Conservation (phyloP, 257 asterid genomes). For the Salvia rosmarinus region DNA sequence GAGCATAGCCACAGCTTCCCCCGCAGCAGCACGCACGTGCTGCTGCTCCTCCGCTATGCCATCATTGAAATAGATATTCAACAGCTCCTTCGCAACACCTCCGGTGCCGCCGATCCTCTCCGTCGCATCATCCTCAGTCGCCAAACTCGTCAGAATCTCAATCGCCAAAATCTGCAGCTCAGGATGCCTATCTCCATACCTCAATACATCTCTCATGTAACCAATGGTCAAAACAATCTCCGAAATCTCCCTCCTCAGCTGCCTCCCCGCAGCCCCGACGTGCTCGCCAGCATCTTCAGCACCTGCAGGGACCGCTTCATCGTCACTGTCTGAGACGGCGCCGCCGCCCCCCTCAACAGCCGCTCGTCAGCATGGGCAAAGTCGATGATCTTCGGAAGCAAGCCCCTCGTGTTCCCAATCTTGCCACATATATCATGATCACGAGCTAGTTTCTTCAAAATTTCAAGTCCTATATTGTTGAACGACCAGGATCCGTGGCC, state of each 20-base stretch:
- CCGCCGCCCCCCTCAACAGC: slow-evolving; percentile 43
- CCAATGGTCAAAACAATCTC: slow-evolving; percentile 82
- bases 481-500: slow-evolving; percentile 68
- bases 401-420: slow-evolving; percentile 81
- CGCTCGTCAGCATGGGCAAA: slow-evolving; percentile 75
- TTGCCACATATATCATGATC: slow-evolving; percentile 83
- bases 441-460: slow-evolving; percentile 84
- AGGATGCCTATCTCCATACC: slow-evolving; percentile 71
- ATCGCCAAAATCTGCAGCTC: slow-evolving; percentile 70
- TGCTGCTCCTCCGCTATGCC: slow-evolving; percentile 34
- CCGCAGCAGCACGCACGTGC: slow-evolving; percentile 71
- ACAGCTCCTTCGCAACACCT: slow-evolving; percentile 68
- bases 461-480: slow-evolving; percentile 83
- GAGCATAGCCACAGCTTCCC: slow-evolving; percentile 86
- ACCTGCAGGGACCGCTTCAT: slow-evolving; percentile 80
- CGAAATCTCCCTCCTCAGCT: slow-evolving; percentile 75
- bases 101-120: slow-evolving; percentile 88
- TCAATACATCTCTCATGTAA: slow-evolving; percentile 68
- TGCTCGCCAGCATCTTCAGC: slow-evolving; percentile 73
- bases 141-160: slow-evolving; percentile 67
- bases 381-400: slow-evolving; percentile 77
- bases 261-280: slow-evolving; percentile 69
- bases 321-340: slow-evolving; percentile 64
- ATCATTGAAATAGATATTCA: slow-evolving; percentile 61
- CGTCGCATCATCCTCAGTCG: slow-evolving; percentile 78